Percentiles rank a stretch among this genome's conserved stretches.
Conservation (phyloP, 345 rosid species). For the Eucalyptus curtisii region DNA sequence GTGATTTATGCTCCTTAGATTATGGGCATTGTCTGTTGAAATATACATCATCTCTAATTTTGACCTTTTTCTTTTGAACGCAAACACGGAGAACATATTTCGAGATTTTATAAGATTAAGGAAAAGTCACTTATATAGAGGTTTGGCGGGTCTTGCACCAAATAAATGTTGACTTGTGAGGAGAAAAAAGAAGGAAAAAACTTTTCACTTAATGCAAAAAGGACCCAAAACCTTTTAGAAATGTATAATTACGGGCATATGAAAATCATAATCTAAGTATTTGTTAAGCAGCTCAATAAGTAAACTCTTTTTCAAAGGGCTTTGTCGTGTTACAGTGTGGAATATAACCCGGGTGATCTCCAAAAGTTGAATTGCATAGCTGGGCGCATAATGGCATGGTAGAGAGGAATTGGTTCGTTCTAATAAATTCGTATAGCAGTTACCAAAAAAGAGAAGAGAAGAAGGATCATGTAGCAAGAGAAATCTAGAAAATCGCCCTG, state of each 20-base stretch:
- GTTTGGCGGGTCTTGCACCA: neutral
- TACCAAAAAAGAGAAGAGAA: neutral
- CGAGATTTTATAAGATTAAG: neutral
- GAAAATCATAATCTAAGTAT: neutral
- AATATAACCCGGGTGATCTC: neutral
- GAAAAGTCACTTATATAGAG: neutral
- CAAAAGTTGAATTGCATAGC: neutral
- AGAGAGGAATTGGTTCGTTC: neutral
- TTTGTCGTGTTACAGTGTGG: neutral
- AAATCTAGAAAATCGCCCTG: neutral
- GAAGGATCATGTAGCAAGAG: neutral
- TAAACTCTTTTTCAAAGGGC: neutral
- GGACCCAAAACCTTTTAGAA: neutral
- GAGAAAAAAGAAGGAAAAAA: neutral
- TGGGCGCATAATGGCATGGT: neutral
- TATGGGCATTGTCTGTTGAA: neutral
- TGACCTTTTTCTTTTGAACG: neutral
- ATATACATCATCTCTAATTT: neutral
- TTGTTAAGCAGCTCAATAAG: neutral
- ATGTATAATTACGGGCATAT: neutral
- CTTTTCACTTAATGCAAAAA: neutral
- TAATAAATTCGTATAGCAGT: neutral
- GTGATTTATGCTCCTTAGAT: neutral
- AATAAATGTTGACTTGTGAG: neutral
- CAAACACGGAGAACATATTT: too few relatives aligned